phyloP scores from a whole-genome alignment of 176 grass and related monocot species.

The Canna indica region DNA sequence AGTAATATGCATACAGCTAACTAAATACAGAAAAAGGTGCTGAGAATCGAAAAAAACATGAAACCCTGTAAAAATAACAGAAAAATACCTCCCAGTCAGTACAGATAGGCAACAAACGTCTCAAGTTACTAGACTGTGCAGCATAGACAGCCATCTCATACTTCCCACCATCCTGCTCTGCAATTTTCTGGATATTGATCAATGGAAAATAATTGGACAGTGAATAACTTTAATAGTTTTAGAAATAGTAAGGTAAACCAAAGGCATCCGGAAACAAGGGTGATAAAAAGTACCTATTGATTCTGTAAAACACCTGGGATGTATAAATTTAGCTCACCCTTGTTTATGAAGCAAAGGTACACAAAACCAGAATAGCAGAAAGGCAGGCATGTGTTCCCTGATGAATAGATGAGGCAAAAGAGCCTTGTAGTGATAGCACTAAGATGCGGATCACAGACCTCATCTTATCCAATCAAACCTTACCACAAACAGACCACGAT shows the following conservation, averaged over 20 bases:
- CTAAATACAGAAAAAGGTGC: not conserved
- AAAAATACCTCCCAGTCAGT: slow-evolving; percentile 88
- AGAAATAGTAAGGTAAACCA: not conserved
- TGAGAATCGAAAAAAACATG: not conserved
- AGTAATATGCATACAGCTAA: not conserved
- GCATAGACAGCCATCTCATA: slow-evolving; percentile 98
- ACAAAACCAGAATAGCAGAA: no score
- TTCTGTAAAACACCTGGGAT: not conserved
- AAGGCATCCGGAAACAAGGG: not conserved
- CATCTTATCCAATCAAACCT: no score
- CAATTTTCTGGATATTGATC: slow-evolving; percentile 65
- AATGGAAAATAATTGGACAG: slow-evolving; percentile 6
- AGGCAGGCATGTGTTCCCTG: no score
- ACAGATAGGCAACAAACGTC: slow-evolving; percentile 72
- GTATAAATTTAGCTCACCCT: not conserved
- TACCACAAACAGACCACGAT: no score
- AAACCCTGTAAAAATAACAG: not conserved
- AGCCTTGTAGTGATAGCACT: no score
- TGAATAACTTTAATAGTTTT: not conserved
- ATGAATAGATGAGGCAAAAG: no score
- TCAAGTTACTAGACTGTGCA: slow-evolving; percentile 81
- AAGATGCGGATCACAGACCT: no score
- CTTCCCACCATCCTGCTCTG: slow-evolving; percentile 81
- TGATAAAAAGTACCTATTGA: not conserved
- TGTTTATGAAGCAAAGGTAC: not conserved